phyloP scores from a whole-genome alignment of 495 filamentous ascomycete genomes.

The Aspergillus ellipticus region DNA sequence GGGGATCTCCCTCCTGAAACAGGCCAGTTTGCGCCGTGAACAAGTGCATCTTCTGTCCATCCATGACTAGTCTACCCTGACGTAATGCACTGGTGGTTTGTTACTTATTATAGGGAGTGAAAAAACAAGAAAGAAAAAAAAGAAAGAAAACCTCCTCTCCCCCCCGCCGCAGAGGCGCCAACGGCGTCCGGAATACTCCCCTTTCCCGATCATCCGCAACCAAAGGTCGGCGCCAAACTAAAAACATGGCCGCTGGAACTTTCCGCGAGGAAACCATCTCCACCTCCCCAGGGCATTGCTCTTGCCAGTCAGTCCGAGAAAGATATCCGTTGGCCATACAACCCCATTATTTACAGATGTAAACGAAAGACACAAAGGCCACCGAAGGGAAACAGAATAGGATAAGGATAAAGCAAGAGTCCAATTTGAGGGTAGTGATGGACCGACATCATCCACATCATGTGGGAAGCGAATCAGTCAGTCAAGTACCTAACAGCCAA shows the following conservation, averaged over 20 bases:
- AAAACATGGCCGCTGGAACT: too few species aligned
- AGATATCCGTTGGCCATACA: not conserved
- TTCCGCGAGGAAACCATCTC: too few species aligned
- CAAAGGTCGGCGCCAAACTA: too few species aligned
- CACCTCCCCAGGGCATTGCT: too few species aligned
- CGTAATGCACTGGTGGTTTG: not conserved
- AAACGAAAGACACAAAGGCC: not conserved
- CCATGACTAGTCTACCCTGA: not conserved
- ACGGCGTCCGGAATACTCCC: too few species aligned
- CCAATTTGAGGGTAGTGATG: not conserved
- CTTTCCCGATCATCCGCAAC: too few species aligned
- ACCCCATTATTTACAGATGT: conserved; percentile 6
- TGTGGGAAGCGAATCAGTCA: not conserved
- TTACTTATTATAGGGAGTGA: not conserved
- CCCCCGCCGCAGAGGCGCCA: too few species aligned
- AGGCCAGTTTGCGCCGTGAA: not conserved
- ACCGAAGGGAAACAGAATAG: not conserved
- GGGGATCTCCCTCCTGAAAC: not conserved
- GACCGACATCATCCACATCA: not conserved
- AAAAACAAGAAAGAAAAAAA: not conserved
- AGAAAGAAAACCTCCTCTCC: not conserved
- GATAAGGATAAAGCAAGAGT: not conserved
- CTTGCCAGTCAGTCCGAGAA: too few species aligned
- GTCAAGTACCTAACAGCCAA: not conserved
- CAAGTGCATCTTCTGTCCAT: not conserved